phyloP scores from a whole-genome alignment of 495 filamentous ascomycete genomes.

The Lepidopterella palustris region DNA sequence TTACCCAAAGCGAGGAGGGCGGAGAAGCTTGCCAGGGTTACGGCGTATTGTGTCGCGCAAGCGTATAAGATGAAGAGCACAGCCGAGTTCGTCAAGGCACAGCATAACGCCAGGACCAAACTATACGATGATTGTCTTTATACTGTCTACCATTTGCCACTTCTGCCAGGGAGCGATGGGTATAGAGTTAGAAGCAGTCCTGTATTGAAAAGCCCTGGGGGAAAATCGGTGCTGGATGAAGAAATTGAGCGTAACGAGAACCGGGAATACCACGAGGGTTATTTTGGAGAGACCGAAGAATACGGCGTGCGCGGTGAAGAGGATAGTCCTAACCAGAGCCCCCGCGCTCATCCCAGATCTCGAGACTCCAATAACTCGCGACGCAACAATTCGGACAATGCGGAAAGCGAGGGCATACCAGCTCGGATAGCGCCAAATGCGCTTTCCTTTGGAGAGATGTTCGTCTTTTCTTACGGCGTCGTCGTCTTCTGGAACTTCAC shows the following conservation, averaged over 20 bases:
- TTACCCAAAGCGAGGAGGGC: constrained; percentile 81
- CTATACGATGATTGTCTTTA: constrained; percentile 99
- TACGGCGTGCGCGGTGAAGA: constrained; percentile 28
- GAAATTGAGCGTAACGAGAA: constrained; percentile 93
- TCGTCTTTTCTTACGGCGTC: constrained; percentile 95
- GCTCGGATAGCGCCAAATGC: constrained; percentile 48
- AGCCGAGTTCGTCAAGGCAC: constrained; percentile 78
- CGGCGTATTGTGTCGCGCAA: constrained; percentile 94
- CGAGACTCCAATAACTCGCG: not conserved
- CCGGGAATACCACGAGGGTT: constrained; percentile 85
- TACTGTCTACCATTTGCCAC: constrained; percentile 84
- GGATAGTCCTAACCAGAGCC: constrained; percentile 42
- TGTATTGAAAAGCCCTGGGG: constrained; percentile 83
- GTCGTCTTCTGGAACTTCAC: constrained; percentile 99
- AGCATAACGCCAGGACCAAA: constrained; percentile 91
- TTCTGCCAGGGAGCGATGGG: constrained; percentile 77
- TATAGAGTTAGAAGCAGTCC: constrained; percentile 85
- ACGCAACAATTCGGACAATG: constrained; percentile 5
- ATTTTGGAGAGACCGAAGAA: constrained; percentile 51
- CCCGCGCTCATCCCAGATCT: constrained; percentile 30
- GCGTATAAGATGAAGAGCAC: constrained; percentile 80
- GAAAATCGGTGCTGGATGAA: constrained; percentile 86
- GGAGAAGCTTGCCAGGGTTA: constrained; percentile 82
- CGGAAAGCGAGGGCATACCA: constrained; percentile 12
- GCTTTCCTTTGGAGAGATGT: constrained; percentile 85